Base-by-base conservation (phyloP, 257 asterid species). In the Striga asiatica region DNA sequence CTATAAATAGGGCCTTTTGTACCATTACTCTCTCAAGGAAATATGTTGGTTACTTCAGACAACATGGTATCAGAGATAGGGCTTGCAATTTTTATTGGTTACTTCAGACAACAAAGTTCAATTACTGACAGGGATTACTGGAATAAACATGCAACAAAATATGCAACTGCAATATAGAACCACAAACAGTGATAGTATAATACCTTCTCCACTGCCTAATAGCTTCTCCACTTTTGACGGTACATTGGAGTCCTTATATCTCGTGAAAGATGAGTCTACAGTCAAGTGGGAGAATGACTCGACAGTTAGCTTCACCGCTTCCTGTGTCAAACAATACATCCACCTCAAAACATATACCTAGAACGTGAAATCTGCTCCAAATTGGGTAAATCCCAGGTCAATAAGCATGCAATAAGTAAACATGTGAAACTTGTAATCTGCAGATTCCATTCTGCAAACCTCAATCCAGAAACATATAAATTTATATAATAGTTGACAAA, bases 161-260 rank as follows among this genome's bases (percentile, higher is more conserved):
- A 41, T 21, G 46, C 5, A 2, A 39, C 46, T n/a, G 28, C 20
- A 50, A 14, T 38, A 60, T 31, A 48, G 54, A 32, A 19, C 28
- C 51, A 37, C 22, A 38, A 32, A 49, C 39, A n/a, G n/a, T 20
- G 23, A 14, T 41, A 54, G 50, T 8, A 51, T 8, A 52, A 72
- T 65, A 91, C 98, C 94, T 74, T 76, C 83, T 62, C 98, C 95
- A 57, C 74, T 65, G 53, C 97, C 95, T 19, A 92, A 70, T 60
- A 84, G 68, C 64, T 61, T 72, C 53, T 84, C 85, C 71, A 81
- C 78, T 72, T 80, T 84, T 46, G 98, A 78, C 31, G 66, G 82
- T 67, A 72, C 85, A 18, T 58, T 70, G 29, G 64, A 58, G 71
- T 68, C 68, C 38, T 58, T 38, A 66, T 60, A 66, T 64, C 81